phyloP scores from a whole-genome alignment of 164 flowering plant genomes.

The Aristolochia fimbriata region DNA sequence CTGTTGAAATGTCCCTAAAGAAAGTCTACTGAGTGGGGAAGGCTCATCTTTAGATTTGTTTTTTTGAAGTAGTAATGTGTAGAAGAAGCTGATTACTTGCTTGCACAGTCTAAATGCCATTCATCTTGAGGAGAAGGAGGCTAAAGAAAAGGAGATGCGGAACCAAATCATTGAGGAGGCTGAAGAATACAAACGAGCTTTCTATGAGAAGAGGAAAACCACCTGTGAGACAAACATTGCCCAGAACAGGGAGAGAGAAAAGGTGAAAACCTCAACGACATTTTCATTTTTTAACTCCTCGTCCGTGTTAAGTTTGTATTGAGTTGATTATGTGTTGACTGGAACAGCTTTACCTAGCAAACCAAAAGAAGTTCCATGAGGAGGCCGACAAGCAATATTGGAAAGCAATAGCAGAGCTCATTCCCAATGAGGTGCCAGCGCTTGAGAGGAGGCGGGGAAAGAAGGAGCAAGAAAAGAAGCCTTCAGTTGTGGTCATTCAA shows the following conservation, averaged over 20 bases:
- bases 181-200: constrained; percentile 64
- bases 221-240: constrained; percentile 62
- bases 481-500: constrained; percentile 64
- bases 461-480: constrained; percentile 82
- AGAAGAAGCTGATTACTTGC: not conserved
- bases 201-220: constrained; percentile 73
- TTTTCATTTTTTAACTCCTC: no score
- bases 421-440: constrained; percentile 74
- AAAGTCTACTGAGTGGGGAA: no score
- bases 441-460: constrained; percentile 79
- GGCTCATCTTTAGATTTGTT: no score
- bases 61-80: no score
- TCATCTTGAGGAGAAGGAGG: constrained; percentile 86
- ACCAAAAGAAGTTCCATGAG: constrained; percentile 89
- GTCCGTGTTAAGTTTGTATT: not conserved
- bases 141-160: constrained; percentile 77
- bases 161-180: constrained; percentile 79
- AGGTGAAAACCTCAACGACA: constrained; percentile 32
- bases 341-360: constrained; percentile 51
- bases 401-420: constrained; percentile 85
- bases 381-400: constrained; percentile 85
- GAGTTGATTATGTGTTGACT: constrained; percentile 5
- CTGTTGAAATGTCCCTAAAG: no score
- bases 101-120: constrained; percentile 70
- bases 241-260: constrained; percentile 78